Evolutionary conservation across 129 eudicot species (phyloP), one percentile per base, ranked within the genome.

Genomic region (Tanacetum coccineum): DNA sequence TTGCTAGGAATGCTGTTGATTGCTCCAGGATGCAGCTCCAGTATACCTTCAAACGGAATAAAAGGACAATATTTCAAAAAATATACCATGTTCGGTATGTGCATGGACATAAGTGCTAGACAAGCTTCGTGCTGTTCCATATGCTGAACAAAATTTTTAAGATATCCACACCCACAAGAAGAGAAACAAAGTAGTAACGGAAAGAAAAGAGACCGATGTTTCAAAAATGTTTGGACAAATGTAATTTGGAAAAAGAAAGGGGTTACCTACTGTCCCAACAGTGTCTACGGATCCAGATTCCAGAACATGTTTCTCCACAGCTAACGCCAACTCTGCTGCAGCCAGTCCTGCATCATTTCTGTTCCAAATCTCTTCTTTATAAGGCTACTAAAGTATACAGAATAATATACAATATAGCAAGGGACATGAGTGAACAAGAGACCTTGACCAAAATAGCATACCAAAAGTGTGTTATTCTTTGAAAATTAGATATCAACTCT

Each of bases 341-440:
- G 96, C 98, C 68, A 92, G 77, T 69, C 98, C 98, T 21, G 98
- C 98, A 84, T 93, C 96, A 64, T 88, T 93, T 80, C 98, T 92
- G 91, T 72, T 68, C 72, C 72, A 78, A 74, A 70, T 30, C 19
- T 39, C 19, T 64, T 52, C 20, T 36, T 13, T 36, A 36, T 36
- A 36, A 36, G 42, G 42, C 10, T 36, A 7, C 42, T 36, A 7
- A 32, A 32, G 39, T 32, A 6, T 32, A 32, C 39, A 32, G 8
- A 32, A 32, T 5, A 32, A 36, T 36, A 13, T 55, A 40, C 9
- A 13, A 52, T 12, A 39, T 10, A 39, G 3, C 10, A 53, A 52
- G 40, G 32, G 1, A 76, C 15, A 46, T 15, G 8, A 3, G 4
- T 0, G 28, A 15, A 61, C 2, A 3, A 45, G 9, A 6, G 32